Percentiles rank a stretch among this genome's conserved stretches.
Conservation (phyloP, 2,329 filamentous ascomycete genomes). For the Epichloe typhina region DNA sequence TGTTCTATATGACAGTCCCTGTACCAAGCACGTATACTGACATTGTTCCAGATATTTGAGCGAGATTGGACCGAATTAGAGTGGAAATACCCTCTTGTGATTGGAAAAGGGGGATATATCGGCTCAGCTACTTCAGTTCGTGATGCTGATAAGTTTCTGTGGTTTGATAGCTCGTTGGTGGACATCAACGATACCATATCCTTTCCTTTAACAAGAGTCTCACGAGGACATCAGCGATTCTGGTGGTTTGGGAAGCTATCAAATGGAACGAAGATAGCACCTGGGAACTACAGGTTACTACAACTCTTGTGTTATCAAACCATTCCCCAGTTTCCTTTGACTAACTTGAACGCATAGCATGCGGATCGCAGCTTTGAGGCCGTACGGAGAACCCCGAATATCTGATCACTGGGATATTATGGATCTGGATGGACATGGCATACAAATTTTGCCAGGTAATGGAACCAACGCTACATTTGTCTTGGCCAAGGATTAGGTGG, state of each 20-base stretch:
- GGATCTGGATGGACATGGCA: constrained; percentile 14
- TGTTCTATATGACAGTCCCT: background rate
- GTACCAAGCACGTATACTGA: background rate
- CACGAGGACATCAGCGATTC: constrained; percentile 20
- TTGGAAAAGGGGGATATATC: constrained; percentile 27
- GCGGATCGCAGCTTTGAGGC: constrained; percentile 27
- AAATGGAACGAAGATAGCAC: constrained; percentile 26
- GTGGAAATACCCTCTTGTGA: constrained; percentile 28
- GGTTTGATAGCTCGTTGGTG: constrained; percentile 2
- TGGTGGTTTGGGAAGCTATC: constrained; percentile 31
- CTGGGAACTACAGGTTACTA: constrained; percentile 26
- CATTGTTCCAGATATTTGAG: constrained; percentile 22
- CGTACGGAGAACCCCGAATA: constrained; percentile 27
- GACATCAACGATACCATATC: constrained; percentile 24
- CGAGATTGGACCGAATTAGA: constrained; percentile 22
- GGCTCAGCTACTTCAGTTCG: constrained; percentile 25
- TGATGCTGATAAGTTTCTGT: constrained; percentile 1
- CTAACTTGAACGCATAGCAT: constrained; percentile 15
- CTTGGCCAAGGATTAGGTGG: background rate
- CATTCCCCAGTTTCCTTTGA: background rate
- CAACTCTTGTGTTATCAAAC: background rate
- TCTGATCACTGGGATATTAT: constrained; percentile 30
- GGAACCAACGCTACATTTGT: constrained; percentile 12
- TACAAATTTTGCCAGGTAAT: constrained; percentile 23
- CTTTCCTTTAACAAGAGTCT: constrained; percentile 23